A percentile compares a stretch with the other conserved stretches of the same genome.
phyloP scores from a whole-genome alignment of 257 asterid genomes.

The Rhazya stricta region DNA sequence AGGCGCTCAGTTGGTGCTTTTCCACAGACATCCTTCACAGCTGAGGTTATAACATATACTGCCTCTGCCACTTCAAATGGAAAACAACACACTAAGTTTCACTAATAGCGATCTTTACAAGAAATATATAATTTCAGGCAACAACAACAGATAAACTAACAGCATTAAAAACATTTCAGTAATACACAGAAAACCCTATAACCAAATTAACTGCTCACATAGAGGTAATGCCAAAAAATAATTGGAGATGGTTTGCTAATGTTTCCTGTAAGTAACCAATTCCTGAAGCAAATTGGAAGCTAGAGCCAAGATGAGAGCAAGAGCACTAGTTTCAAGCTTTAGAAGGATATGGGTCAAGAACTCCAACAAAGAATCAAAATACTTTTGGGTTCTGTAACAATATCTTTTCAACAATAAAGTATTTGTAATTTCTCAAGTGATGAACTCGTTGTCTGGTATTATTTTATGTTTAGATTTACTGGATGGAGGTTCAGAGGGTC shows the following conservation, averaged over 20 bases:
- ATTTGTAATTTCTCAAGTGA: background rate
- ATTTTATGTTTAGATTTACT: background rate
- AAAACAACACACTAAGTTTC: slow-evolving; percentile 11
- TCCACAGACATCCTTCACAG: slow-evolving; percentile 91
- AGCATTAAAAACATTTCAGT: background rate
- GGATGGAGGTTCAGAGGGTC: background rate
- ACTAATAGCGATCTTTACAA: background rate
- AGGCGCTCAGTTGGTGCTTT: slow-evolving; percentile 88
- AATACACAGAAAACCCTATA: background rate
- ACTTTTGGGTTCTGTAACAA: background rate
- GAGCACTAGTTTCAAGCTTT: background rate
- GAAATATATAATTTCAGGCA: background rate
- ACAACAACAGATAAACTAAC: background rate
- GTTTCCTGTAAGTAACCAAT: background rate
- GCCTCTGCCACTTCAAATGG: slow-evolving; percentile 69
- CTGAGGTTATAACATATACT: slow-evolving; percentile 78
- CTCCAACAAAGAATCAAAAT: background rate
- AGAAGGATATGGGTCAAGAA: background rate
- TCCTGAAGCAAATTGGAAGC: background rate
- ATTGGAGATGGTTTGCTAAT: background rate
- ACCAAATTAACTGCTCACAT: background rate
- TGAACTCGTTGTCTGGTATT: background rate
- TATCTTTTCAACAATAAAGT: background rate
- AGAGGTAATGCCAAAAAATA: background rate
- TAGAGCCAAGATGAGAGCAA: background rate